These are phyloP conservation scores for Sutorius australiensis DNA, from an alignment of 768 basidiomycete species.

Conservation along the genomic window DNA sequence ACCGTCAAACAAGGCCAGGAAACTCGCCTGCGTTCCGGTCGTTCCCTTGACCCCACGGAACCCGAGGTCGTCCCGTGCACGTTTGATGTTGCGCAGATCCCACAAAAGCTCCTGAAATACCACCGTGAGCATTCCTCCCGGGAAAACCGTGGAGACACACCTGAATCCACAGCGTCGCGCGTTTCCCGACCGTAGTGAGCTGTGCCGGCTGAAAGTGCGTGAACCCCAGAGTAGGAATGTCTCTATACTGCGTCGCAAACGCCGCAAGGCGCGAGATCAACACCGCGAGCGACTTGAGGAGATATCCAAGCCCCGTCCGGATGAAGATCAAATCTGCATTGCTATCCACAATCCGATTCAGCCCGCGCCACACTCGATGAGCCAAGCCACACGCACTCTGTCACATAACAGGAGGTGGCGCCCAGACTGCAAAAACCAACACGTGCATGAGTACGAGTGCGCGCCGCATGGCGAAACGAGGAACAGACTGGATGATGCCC, in stretches of 20 bases:
- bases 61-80: constrained; percentile 87
- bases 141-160: constrained; percentile 33
- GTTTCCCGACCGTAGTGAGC: constrained; percentile 96
- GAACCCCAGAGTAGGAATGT: constrained; percentile 91
- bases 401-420: constrained; percentile 98
- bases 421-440: constrained; percentile 57
- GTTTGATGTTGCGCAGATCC: constrained; percentile 91
- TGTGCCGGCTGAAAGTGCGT: constrained; percentile 99
- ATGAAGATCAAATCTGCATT: constrained; percentile 99
- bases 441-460: constrained; percentile 9
- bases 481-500: constrained; percentile 85
- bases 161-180: constrained; percentile 96
- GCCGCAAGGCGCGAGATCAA: constrained; percentile 83
- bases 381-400: constrained; percentile 63
- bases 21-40: constrained; percentile 96
- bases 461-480: constrained; percentile 3
- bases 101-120: constrained; percentile 76
- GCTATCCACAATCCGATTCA: constrained; percentile 40
- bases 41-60: constrained; percentile 99
- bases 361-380: background rate
- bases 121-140: background rate
- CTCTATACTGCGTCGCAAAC: constrained; percentile 83
- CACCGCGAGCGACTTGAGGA: constrained; percentile 83
- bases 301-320: constrained; percentile 76
- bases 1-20: constrained; percentile 90